These are phyloP conservation scores for Tylopilus vinaceipallidus DNA, from an alignment of 768 basidiomycete species.

Conservation along the genomic window DNA sequence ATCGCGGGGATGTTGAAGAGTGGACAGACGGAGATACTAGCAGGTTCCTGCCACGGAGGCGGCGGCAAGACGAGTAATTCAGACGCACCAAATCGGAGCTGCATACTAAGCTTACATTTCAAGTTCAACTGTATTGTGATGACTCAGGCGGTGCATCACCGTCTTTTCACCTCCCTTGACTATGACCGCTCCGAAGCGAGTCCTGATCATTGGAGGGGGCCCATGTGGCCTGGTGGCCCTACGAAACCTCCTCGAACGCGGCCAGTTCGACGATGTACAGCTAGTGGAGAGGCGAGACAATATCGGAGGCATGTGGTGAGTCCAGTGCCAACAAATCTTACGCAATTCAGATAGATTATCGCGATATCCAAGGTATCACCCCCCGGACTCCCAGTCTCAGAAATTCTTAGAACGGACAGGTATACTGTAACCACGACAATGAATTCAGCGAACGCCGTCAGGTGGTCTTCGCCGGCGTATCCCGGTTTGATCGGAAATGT, in stretches of 20 bases:
- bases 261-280: slow-evolving; percentile 42
- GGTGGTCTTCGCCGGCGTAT: slow-evolving; percentile 53
- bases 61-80: neutral
- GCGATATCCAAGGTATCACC: slow-evolving; percentile 11
- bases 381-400: neutral
- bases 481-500: slow-evolving; percentile 50
- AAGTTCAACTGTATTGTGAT: neutral
- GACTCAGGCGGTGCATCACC: slow-evolving; percentile 4
- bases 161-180: neutral
- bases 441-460: neutral
- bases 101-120: neutral
- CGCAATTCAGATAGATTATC: neutral
- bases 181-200: slow-evolving; percentile 7
- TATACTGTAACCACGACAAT: neutral
- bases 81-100: neutral
- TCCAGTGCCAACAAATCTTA: neutral
- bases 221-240: slow-evolving; percentile 47
- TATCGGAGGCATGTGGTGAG: slow-evolving; percentile 52
- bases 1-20: neutral
- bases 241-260: slow-evolving; percentile 45
- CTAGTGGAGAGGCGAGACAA: slow-evolving; percentile 45
- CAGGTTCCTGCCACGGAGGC: too few species aligned
- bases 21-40: neutral
- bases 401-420: neutral
- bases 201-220: slow-evolving; percentile 48